Evolutionary conservation across 805 yeast genomes (phyloP), one percentile per base, ranked within the genome.

Genomic region (Ogataea paraovalis): DNA sequence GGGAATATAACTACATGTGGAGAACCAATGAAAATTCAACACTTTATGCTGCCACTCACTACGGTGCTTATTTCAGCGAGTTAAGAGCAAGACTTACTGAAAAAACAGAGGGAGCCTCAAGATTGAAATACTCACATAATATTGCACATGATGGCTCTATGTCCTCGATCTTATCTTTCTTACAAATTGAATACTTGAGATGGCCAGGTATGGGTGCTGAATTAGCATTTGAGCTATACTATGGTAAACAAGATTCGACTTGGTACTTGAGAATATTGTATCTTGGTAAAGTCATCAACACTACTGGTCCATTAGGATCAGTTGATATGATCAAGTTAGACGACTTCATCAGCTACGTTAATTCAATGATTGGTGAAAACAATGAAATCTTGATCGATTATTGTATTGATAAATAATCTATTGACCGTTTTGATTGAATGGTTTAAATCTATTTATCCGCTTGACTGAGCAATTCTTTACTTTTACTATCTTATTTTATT

Each of bases 121-220:
- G 48, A 2, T 44, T 65, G 33, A 60, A 57, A 45, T 72, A 69
- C 55, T 65, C 63, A 41, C 76, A 72, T 50, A 71, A 68, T 43
- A 61, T 72, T 51, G 75, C 72, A 2, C 76, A 73, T 55, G 72
- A 71, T 58, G 71, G 78, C 22, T 63, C 73, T 18, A 46, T 70
- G 37, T 52, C 67, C 7, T 66, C 62, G 4, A 50, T 66, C 37
- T 57, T 70, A 12, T 70, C 70, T 1, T 62, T 71, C 23, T 59
- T 72, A 19, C 68, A 69, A 27, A 55, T 68, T 21, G 55, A 56
- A 16, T 48, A 49, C 19, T 62, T 72, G 48, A 62, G 73, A 52
- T 72, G 77, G 77, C 77, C 77, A 13, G 77, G 75, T 6, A 71
- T 72, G 75, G 77, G 75, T n/a, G 52, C 76, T 22, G 72, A 72